Percentiles rank a stretch among this genome's conserved stretches.
Conservation (phyloP, 129 eudicot genomes). For the Arctium lappa region DNA sequence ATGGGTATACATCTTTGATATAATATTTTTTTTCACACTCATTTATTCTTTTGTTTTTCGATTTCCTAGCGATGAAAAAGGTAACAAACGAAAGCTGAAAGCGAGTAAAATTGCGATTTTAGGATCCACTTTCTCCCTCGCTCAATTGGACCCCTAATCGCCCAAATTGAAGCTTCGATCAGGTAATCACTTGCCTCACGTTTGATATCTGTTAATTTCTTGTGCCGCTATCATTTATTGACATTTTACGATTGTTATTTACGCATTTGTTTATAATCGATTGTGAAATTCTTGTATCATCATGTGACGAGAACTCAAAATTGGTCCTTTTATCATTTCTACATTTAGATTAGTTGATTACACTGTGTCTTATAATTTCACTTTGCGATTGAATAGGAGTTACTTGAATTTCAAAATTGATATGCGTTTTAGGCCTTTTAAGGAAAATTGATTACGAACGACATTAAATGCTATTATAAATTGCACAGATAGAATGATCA, state of each 20-base stretch:
- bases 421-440: neutral
- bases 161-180: conserved; percentile 11
- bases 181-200: conserved; percentile 17
- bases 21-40: no score
- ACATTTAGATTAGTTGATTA: neutral
- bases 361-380: neutral
- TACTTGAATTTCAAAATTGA: neutral
- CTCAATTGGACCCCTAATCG: conserved; percentile 10
- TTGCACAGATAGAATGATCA: neutral
- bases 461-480: neutral
- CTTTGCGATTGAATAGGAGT: neutral
- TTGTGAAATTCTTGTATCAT: neutral
- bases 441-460: neutral
- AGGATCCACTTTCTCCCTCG: neutral
- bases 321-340: neutral
- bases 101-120: neutral
- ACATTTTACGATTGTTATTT: neutral
- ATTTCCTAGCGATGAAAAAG: no score
- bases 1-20: no score
- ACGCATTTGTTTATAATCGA: neutral
- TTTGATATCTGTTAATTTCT: neutral
- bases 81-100: no score
- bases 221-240: neutral
- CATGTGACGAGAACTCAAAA: neutral
- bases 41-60: no score